phyloP scores from a whole-genome alignment of 495 filamentous ascomycete genomes.

The Glutinoglossum americanum region DNA sequence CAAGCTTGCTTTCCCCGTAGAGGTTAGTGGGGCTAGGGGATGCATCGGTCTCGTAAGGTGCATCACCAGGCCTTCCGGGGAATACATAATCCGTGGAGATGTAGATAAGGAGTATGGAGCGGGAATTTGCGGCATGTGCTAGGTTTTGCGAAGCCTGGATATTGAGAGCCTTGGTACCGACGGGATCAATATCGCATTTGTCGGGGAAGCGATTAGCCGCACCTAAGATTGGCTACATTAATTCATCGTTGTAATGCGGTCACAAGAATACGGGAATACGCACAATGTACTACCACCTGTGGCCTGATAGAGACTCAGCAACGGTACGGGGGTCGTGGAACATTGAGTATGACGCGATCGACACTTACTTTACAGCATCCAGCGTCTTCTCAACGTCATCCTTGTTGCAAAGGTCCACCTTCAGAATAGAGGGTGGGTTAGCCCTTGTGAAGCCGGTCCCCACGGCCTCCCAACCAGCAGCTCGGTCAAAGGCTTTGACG shows the following conservation, averaged over 20 bases:
- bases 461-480: conserved; percentile 46
- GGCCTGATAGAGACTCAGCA: conserved; percentile 29
- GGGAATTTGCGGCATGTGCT: conserved; percentile 38
- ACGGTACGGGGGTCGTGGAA: not conserved
- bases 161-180: conserved; percentile 53
- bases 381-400: conserved; percentile 39
- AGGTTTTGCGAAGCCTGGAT: conserved; percentile 45
- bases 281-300: conserved; percentile 68
- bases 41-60: conserved; percentile 54
- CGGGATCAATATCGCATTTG: conserved; percentile 57
- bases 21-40: conserved; percentile 52
- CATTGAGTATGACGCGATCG: not conserved
- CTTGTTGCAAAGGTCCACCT: conserved; percentile 46
- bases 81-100: conserved; percentile 96
- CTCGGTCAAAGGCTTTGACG: conserved; percentile 45
- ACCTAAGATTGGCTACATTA: conserved; percentile 22
- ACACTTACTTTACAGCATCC: conserved; percentile 37
- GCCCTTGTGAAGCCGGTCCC: conserved; percentile 65
- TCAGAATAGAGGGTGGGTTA: conserved; percentile 48
- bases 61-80: conserved; percentile 56
- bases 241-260: not conserved
- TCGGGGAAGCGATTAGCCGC: conserved; percentile 87
- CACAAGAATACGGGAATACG: conserved; percentile 10
- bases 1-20: conserved; percentile 75
- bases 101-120: conserved; percentile 57